Percentiles rank a stretch among this genome's conserved stretches.
Evolutionary conservation across 2,329 filamentous ascomycete genomes (phyloP).

Genomic region (Hypomyces rosellus): DNA sequence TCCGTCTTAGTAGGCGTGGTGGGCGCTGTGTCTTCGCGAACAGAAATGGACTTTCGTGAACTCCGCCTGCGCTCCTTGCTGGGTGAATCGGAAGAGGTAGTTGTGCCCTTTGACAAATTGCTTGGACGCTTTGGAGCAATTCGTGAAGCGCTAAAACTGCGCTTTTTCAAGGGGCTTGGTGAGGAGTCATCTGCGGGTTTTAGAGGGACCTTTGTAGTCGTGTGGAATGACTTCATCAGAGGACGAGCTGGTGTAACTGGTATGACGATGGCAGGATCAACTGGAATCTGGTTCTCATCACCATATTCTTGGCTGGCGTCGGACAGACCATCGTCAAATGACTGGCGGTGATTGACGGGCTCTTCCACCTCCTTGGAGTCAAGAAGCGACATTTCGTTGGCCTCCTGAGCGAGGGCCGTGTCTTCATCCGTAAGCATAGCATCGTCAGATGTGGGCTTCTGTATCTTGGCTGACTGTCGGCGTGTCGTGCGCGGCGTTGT

Average conservation of each 20-base stretch:
- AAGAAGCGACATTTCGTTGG: slow-evolving; percentile 53
- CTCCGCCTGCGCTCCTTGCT: slow-evolving; percentile 34
- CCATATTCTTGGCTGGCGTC: slow-evolving; percentile 61
- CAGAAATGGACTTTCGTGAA: slow-evolving; percentile 8
- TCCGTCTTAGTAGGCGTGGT: slow-evolving; percentile 42
- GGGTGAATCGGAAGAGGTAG: slow-evolving; percentile 50
- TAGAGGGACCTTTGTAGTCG: slow-evolving; percentile 70
- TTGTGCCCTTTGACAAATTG: slow-evolving; percentile 41
- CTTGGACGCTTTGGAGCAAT: slow-evolving; percentile 38
- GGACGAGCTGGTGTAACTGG: slow-evolving; percentile 51
- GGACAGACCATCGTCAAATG: slow-evolving; percentile 46
- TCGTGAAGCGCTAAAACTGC: slow-evolving; percentile 45
- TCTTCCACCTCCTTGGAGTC: slow-evolving; percentile 37
- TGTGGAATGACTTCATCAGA: slow-evolving; percentile 52
- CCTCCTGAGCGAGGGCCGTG: slow-evolving; percentile 50
- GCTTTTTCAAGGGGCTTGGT: slow-evolving; percentile 41
- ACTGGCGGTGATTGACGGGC: slow-evolving; percentile 21
- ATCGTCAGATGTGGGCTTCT: slow-evolving; percentile 37
- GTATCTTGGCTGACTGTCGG: slow-evolving; percentile 9
- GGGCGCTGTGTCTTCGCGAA: slow-evolving; percentile 19
- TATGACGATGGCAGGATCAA: slow-evolving; percentile 36
- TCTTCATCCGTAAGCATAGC: slow-evolving; percentile 49
- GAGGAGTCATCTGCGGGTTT: slow-evolving; percentile 59
- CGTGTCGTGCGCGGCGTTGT: neutral
- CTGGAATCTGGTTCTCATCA: slow-evolving; percentile 57